These are phyloP conservation scores for Verticillium tricorpus DNA, from an alignment of 2,329 filamentous ascomycete genomes.

Conservation along the genomic window DNA sequence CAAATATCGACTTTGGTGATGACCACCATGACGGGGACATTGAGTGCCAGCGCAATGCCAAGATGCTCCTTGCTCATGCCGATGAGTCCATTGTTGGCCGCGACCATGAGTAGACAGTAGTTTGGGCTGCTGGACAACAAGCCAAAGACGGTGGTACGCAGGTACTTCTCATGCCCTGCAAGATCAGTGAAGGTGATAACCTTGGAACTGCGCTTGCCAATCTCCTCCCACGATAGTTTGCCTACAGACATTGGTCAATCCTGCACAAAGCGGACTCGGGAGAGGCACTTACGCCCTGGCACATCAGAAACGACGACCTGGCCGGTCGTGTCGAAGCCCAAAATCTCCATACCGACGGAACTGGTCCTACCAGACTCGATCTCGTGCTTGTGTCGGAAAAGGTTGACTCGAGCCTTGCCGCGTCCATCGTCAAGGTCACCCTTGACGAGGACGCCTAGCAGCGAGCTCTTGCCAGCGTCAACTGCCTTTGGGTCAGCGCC, in stretches of 20 bases:
- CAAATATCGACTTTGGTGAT: conserved; percentile 99
- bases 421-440: conserved; percentile 91
- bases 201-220: conserved; percentile 90
- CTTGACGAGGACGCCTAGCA: conserved; percentile 93
- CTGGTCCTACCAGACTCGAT: conserved; percentile 93
- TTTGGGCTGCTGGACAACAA: conserved; percentile 92
- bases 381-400: conserved; percentile 97
- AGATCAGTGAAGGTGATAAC: conserved; percentile 96
- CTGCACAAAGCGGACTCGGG: neutral
- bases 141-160: conserved; percentile 94
- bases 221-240: conserved; percentile 91
- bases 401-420: conserved; percentile 87
- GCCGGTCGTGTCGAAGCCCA: conserved; percentile 89
- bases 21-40: conserved; percentile 96
- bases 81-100: conserved; percentile 93
- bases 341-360: conserved; percentile 97
- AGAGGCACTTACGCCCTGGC: conserved; percentile 63
- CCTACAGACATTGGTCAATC: conserved; percentile 25
- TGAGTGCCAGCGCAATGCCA: conserved; percentile 88
- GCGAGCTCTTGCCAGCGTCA: conserved; percentile 93
- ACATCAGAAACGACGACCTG: conserved; percentile 77
- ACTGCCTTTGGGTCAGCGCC: conserved; percentile 42
- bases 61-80: conserved; percentile 99
- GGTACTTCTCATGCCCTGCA: conserved; percentile 90
- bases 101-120: conserved; percentile 97